Conservation (phyloP, 1,284 basidiomycete species). For the Pseudomicrostroma phylloplanum region DNA sequence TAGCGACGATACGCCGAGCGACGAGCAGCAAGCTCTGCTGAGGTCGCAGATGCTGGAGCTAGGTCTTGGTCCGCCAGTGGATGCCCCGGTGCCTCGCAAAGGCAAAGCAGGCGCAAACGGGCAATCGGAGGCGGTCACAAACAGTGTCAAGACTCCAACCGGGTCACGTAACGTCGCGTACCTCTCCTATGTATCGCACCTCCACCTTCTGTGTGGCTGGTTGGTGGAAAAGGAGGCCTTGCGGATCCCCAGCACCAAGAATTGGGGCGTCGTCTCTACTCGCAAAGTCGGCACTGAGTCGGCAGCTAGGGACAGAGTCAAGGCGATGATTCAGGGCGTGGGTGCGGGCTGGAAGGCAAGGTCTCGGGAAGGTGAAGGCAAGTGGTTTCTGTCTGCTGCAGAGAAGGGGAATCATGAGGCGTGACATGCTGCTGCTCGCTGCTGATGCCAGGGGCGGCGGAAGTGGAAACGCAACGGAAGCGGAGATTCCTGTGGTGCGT, state of each 20-base stretch:
- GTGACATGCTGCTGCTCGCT: background rate
- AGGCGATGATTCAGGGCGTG: background rate
- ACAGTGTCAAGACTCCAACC: constrained; percentile 1
- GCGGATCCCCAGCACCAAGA: constrained; percentile 83
- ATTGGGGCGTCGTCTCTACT: constrained; percentile 69
- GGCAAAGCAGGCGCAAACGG: constrained; percentile 5
- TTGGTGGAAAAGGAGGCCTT: constrained; percentile 74
- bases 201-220: constrained; percentile 66
- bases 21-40: background rate
- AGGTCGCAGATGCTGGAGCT: background rate
- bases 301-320: background rate
- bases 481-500: background rate
- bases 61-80: constrained; percentile 13
- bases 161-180: constrained; percentile 55
- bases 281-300: background rate
- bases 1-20: constrained; percentile 19
- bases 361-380: background rate
- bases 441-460: background rate
- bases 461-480: background rate
- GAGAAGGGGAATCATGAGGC: background rate
- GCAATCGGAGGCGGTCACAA: background rate
- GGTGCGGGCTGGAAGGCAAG: background rate
- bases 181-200: constrained; percentile 43
- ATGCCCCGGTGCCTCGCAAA: constrained; percentile 10
- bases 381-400: background rate